Conservation (phyloP, 306 rosid genomes). For the Trifolium dubium region DNA sequence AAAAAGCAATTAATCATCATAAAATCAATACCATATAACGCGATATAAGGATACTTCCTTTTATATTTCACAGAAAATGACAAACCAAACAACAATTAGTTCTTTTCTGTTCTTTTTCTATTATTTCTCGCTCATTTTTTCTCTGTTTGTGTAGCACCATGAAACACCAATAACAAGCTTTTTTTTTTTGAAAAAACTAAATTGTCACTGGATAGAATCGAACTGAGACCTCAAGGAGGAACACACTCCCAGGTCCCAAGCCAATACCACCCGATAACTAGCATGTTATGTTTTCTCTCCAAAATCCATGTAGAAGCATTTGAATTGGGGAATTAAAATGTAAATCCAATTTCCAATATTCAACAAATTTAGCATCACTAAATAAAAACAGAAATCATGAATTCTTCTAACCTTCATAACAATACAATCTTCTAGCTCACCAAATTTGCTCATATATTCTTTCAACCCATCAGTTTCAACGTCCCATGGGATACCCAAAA, state of each 20-base stretch:
- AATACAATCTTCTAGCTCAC: conserved; percentile 86
- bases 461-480: conserved; percentile 79
- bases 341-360: background rate
- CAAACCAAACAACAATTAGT: conserved; percentile 17
- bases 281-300: background rate
- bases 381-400: background rate
- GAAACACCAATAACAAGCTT: background rate
- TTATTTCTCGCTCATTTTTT: background rate
- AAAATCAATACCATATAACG: too few species aligned
- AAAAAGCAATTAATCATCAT: too few species aligned
- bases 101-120: background rate
- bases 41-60: too few species aligned
- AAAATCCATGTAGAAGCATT: background rate
- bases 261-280: too few species aligned
- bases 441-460: conserved; percentile 84
- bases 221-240: too few species aligned
- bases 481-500: conserved; percentile 84
- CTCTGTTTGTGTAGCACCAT: background rate
- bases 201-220: too few species aligned
- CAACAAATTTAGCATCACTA: background rate
- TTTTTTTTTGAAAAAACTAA: too few species aligned
- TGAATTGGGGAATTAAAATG: background rate
- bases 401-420: conserved; percentile 74
- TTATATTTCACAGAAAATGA: background rate
- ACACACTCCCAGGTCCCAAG: too few species aligned